Percentiles rank a stretch among this genome's conserved stretches.
These are phyloP conservation scores for Fallopia convolvulus DNA, from an alignment of 148 eudicot genomes.

Conservation along the genomic window DNA sequence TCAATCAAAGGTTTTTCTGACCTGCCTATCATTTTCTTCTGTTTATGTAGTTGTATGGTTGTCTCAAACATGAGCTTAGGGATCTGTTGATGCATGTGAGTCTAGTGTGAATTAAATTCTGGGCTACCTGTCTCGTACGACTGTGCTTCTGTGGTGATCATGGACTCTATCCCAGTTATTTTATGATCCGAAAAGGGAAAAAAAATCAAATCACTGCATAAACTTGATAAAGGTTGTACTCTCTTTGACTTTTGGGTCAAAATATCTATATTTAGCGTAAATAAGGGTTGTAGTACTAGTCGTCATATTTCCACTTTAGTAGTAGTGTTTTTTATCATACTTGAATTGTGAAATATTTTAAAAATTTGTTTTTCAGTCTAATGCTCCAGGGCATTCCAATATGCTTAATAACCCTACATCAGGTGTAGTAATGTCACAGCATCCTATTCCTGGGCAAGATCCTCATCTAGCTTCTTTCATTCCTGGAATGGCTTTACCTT, in stretches of 20 bases:
- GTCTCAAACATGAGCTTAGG: slow-evolving; percentile 12
- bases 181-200: neutral
- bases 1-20: slow-evolving; percentile 15
- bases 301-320: neutral
- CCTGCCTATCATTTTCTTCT: slow-evolving; percentile 18
- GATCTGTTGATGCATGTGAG: neutral
- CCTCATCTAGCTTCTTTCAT: slow-evolving; percentile 20
- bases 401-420: slow-evolving; percentile 12
- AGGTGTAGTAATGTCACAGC: slow-evolving; percentile 23
- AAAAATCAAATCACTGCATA: neutral
- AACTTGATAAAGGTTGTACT: neutral
- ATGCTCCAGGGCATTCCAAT: slow-evolving; percentile 11
- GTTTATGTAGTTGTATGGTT: slow-evolving; percentile 12
- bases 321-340: neutral
- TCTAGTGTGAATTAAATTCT: neutral
- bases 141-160: neutral
- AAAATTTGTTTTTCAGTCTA: slow-evolving; percentile 12
- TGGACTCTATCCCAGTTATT: neutral
- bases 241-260: neutral
- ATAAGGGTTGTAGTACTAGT: neutral
- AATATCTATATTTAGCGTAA: neutral
- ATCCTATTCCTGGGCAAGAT: slow-evolving; percentile 29
- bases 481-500: slow-evolving; percentile 20
- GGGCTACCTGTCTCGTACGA: slow-evolving; percentile 8
- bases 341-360: neutral